Evolutionary conservation across 2,329 filamentous ascomycete genomes (phyloP), one percentile per base, ranked within the genome.

Genomic region (Plectosphaerella plurivora): DNA sequence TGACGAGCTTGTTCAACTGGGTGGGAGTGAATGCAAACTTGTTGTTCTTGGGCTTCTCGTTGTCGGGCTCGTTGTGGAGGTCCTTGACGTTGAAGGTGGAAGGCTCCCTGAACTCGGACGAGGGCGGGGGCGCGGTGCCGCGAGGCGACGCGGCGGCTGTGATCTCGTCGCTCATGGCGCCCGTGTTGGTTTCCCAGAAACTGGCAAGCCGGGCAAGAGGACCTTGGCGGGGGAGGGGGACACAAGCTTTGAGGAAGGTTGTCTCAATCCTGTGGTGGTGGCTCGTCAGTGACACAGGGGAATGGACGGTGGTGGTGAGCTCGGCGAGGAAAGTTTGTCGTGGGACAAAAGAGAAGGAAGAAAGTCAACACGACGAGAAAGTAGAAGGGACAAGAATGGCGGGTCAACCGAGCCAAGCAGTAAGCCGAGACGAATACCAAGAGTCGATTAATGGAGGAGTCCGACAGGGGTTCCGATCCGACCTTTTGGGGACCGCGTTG

Each of bases 11-110:
- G 61, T 77, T 76, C 3, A 83, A 66, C 52, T 82, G 78, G 4
- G 72, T 71, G 2, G 79, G 76, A 0, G 75, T 73, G 53, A 82
- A 83, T 12, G 77, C 79, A 54, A 83, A 83, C 7, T 68, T 72
- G 59, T 77, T 79, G 51, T 75, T 68, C 20, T 54, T 44, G n/a
- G 55, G 41, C 5, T 42, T 37, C 9, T 49, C 47, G 18, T 53
- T 54, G 14, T 54, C 55, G 49, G 41, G 25, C n/a, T 56, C 44
- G 9, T 33, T 33, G 44, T 57, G 49, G 3, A 57, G 35, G 8
- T 52, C 47, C 4, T 54, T 39, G 15, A 49, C 47, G 9, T 35
- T 47, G 14, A 20, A 46, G 2, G 41, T 46, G 3, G 35, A 20
- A 14, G 24, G 37, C 9, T 24, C 14, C 24, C 33, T 44, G 14